Conservation (phyloP, 140 eudicot species). For the Cichorium intybus region DNA sequence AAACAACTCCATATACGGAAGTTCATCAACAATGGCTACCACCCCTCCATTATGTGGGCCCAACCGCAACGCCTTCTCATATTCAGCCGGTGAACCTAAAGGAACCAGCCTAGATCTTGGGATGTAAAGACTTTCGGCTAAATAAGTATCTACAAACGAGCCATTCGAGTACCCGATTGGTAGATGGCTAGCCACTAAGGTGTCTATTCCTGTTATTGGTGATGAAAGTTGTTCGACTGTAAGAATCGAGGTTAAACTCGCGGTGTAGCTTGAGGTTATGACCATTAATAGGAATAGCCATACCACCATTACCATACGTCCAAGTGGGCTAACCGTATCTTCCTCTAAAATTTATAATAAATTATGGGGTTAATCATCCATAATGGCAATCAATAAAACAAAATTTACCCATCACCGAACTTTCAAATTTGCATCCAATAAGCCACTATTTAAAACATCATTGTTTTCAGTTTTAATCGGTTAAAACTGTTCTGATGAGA, state of each 20-base stretch:
- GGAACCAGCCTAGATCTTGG: conserved; percentile 43
- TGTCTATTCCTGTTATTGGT: conserved; percentile 60
- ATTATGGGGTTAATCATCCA: no score
- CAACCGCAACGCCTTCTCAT: conserved; percentile 46
- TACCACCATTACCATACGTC: conserved; percentile 61
- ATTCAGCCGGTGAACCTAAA: conserved; percentile 49
- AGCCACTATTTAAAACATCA: no score
- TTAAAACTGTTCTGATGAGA: no score
- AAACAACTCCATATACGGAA: conserved; percentile 60
- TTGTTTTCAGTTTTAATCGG: no score
- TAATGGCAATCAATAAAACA: no score
- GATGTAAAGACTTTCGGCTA: conserved; percentile 46
- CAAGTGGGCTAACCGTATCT: conserved; percentile 70
- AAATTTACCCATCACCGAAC: no score
- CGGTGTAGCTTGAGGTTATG: conserved; percentile 71
- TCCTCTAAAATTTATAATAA: conserved; percentile 50
- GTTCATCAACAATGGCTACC: conserved; percentile 72
- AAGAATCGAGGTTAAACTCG: conserved; percentile 70
- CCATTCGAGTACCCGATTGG: conserved; percentile 74
- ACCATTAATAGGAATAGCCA: conserved; percentile 76
- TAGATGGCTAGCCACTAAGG: conserved; percentile 37
- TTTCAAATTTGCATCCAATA: no score
- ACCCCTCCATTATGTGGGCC: conserved; percentile 63
- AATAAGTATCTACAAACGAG: conserved; percentile 57
- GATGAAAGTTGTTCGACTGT: conserved; percentile 74